Evolutionary conservation across 1,284 basidiomycete species (phyloP).

Genomic region (Moniliella sp.): DNA sequence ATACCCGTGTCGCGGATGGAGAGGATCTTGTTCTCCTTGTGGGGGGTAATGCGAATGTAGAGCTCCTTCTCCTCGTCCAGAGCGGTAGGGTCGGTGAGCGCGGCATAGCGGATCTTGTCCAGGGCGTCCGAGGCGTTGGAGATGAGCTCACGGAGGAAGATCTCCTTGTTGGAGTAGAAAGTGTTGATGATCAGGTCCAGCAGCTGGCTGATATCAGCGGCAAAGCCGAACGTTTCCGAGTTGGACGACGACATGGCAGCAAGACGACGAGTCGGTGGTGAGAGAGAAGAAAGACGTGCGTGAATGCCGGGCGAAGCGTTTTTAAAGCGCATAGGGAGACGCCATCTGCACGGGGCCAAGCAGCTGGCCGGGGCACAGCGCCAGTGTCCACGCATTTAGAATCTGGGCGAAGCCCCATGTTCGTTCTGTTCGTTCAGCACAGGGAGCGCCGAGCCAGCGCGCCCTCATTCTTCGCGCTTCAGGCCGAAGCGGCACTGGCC

Average conservation of each 20-base stretch:
- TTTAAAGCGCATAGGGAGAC: no score
- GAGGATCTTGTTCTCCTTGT: constrained; percentile 78
- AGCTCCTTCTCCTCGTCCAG: constrained; percentile 30
- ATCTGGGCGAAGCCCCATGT: no score
- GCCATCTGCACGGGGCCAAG: no score
- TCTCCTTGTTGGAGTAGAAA: constrained; percentile 13
- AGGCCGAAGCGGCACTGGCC: no score
- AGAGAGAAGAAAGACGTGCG: no score
- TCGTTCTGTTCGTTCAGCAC: no score
- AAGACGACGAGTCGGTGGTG: no score
- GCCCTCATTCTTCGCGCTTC: no score
- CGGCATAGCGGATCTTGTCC: constrained; percentile 32
- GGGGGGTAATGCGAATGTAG: constrained; percentile 36
- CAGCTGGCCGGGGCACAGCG: no score
- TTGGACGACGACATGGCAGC: constrained; percentile 21
- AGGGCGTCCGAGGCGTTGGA: constrained; percentile 30
- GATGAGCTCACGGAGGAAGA: constrained; percentile 33
- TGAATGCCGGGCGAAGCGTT: no score
- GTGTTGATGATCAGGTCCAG: constrained; percentile 33
- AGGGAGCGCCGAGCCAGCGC: no score
- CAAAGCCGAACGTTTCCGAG: constrained; percentile 30
- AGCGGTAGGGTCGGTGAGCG: constrained; percentile 28
- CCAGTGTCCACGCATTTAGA: no score
- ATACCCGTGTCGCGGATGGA: constrained; percentile 87
- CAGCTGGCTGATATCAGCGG: constrained; percentile 30